A percentile compares a stretch with the other conserved stretches of the same genome.
Evolutionary conservation across 2,329 filamentous ascomycete genomes (phyloP).

Genomic region (Neurospora sp.): DNA sequence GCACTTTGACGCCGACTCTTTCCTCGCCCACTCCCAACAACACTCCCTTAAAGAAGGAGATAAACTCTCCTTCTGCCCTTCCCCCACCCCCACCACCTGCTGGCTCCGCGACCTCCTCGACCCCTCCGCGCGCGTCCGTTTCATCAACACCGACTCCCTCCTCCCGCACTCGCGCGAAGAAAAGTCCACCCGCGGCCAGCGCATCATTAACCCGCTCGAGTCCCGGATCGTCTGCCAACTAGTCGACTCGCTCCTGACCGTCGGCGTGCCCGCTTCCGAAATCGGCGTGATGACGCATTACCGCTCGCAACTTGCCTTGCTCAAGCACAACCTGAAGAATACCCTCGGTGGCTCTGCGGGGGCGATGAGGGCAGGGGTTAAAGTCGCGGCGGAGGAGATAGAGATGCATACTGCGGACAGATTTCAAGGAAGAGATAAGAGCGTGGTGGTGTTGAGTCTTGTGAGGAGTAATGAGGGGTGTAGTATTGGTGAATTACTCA

Average conservation of each 20-base stretch:
- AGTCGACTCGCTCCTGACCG: constrained; percentile 65
- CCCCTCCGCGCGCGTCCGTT: constrained; percentile 65
- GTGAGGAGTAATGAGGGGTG: constrained; percentile 78
- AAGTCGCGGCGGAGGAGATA: constrained; percentile 39
- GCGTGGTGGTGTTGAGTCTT: constrained; percentile 77
- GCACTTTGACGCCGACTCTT: constrained; percentile 45
- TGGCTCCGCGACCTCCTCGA: constrained; percentile 68
- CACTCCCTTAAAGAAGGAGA: constrained; percentile 7
- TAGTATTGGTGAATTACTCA: constrained; percentile 81
- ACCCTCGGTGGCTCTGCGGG: constrained; percentile 23
- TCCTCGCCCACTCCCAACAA: constrained; percentile 29
- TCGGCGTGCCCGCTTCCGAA: constrained; percentile 63
- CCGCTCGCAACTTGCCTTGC: constrained; percentile 76
- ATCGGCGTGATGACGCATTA: constrained; percentile 98
- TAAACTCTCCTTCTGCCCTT: constrained; percentile 42
- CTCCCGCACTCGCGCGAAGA: constrained; percentile 61
- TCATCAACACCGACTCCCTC: constrained; percentile 81
- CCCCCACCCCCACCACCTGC: constrained; percentile 43
- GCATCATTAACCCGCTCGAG: constrained; percentile 83
- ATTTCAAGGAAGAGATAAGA: constrained; percentile 94
- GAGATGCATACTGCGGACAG: constrained; percentile 97
- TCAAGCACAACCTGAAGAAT: constrained; percentile 61
- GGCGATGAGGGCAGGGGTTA: not conserved
- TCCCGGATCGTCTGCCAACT: constrained; percentile 69
- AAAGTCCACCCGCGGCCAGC: constrained; percentile 56